Evolutionary conservation across 768 basidiomycete genomes (phyloP), one percentile per base, ranked within the genome.

Genomic region (Suillus plorans): DNA sequence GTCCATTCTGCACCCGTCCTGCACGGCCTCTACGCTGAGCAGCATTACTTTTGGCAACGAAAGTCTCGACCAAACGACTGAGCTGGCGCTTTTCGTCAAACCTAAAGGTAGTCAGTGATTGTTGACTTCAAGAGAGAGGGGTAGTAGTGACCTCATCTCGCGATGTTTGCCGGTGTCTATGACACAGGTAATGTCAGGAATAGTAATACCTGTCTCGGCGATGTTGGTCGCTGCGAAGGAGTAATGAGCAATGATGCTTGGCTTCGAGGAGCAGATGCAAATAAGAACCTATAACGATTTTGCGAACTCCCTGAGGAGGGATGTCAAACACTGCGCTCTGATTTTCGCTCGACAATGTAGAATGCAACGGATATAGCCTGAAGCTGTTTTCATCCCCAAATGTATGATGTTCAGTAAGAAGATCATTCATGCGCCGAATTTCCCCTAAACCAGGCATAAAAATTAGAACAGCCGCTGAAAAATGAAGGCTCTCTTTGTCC

Each of bases 1-100:
- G 75, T 4, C 97, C 97, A 60, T 84, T 79, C 70, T 88, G 93
- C 5, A 97, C 95, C 72, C 97, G 91, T 37, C 97, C 96, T 25
- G 96, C 94, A 65, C 96, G 86, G 47, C 95, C 95, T 60, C 94
- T 86, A 63, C 94, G 80, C 70, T 97, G 95, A 20, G 91, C 84
- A 47, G 95, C 95, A 73, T 97, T 97, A 72, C 93, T 96, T 76
- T 85, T 89, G 6, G 96, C 91, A 56, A 99, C 86, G 71, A 90
- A 98, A 1, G 93, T 94, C 76, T 99, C 95, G 8, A 95, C 85
- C 34, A 99, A 79, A 28, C 95, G 86, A 63, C 94, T 97, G 66
- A 97, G 87, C 72, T 98, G 97, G 16, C 97, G 87, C 77, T 98
- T 98, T 80, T 99, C 97, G 72, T 99, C 96, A 71, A 95, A 98